Evolutionary conservation across 2,329 filamentous ascomycete species (phyloP).

Genomic region (Colletotrichum tropicicola): DNA sequence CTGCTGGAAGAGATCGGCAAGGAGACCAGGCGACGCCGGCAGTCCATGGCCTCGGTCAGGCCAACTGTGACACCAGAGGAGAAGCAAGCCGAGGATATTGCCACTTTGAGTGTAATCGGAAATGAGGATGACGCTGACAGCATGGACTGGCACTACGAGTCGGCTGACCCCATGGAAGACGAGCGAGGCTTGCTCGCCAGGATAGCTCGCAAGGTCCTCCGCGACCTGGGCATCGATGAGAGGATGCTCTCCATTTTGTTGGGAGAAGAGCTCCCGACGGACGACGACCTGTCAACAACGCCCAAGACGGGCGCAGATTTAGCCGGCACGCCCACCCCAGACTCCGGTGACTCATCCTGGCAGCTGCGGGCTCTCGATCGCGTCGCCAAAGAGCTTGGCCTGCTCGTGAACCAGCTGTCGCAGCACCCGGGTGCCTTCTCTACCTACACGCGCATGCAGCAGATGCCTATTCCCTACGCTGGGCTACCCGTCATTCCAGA

Average conservation of each 20-base stretch:
- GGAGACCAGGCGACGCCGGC: slow-evolving; percentile 77
- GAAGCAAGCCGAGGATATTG: slow-evolving; percentile 41
- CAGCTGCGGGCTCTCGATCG: slow-evolving; percentile 82
- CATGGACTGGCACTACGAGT: slow-evolving; percentile 63
- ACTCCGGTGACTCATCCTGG: slow-evolving; percentile 64
- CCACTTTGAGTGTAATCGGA: slow-evolving; percentile 38
- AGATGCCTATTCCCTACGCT: slow-evolving; percentile 77
- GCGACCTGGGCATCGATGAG: slow-evolving; percentile 90
- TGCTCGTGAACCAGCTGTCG: slow-evolving; percentile 83
- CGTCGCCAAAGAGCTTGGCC: slow-evolving; percentile 86
- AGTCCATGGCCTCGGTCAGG: slow-evolving; percentile 62
- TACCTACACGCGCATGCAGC: slow-evolving; percentile 75
- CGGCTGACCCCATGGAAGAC: slow-evolving; percentile 51
- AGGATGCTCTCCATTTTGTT: slow-evolving; percentile 85
- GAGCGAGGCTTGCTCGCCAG: slow-evolving; percentile 80
- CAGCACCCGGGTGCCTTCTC: slow-evolving; percentile 85
- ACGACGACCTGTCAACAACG: slow-evolving; percentile 57
- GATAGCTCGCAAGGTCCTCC: slow-evolving; percentile 86
- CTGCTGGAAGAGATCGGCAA: slow-evolving; percentile 89
- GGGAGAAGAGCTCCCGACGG: slow-evolving; percentile 76
- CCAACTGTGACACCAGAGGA: slow-evolving; percentile 40
- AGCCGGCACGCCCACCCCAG: slow-evolving; percentile 36
- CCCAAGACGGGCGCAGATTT: slow-evolving; percentile 47
- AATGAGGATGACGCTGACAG: slow-evolving; percentile 46
- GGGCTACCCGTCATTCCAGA: slow-evolving; percentile 76